Evolutionary conservation across 176 grass and related monocot genomes (phyloP), one percentile per base, ranked within the genome.

Genomic region (Pontederia paniculata): DNA sequence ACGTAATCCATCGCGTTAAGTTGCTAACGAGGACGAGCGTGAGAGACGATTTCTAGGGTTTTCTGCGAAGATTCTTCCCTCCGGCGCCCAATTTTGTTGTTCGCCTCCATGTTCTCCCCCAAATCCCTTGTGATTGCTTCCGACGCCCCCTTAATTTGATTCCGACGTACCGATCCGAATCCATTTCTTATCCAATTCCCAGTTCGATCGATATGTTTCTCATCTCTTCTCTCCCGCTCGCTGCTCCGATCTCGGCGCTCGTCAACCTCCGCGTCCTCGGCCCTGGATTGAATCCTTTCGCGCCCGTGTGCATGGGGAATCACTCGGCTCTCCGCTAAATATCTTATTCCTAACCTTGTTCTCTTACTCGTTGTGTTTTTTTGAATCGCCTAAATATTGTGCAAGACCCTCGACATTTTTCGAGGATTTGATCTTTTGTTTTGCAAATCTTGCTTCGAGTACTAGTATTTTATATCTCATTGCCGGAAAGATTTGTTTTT

Each of bases 251-350:
- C 70, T 49, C 77, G 28, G 14, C 65, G 55, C 57, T 76, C 74
- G 55, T 76, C 60, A 96, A 83, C 55, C 78, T 78, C 47, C 85
- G 85, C 50, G 85, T 61, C 31, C 76, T 96, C 71, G 85, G 90
- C 50, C 90, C 90, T 20, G 85, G 90, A 6, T 71, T 96, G 74
- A 96, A 96, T 96, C 90, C 90, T 62, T 96, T 95, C 5, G 82
- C 86, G 5, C 91, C 86, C 56, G 61, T 66, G 52, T 79, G 83
- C 79, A 97, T 97, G 91, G 86, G 83, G 23, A 97, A 90, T 80
- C 89, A 89, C 77, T 62, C 62, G 4, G 66, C 66, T 42, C 85
- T 86, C 62, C 83, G 86, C 71, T 97, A 84, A 83, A 21, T 62
- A 21, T 16, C 22, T 58, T 65, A 37, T 37, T 6, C 5, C 28